A percentile compares a stretch with the other conserved stretches of the same genome.
These are phyloP conservation scores for Geotrichum armillariae DNA, from an alignment of 1,139 yeast species.

Conservation along the genomic window DNA sequence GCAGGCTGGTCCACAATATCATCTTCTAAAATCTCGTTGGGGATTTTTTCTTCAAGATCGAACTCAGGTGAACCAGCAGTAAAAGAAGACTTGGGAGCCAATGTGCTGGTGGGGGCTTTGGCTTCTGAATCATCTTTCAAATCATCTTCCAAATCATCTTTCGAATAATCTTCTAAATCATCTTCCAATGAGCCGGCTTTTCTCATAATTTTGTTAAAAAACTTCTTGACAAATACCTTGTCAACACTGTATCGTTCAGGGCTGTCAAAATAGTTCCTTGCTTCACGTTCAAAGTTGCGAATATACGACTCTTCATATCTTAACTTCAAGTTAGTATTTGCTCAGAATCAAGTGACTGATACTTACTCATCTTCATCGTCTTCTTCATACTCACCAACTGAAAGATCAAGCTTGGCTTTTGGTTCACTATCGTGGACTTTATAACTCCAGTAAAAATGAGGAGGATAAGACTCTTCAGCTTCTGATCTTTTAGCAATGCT, in stretches of 20 bases:
- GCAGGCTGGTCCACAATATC: not conserved
- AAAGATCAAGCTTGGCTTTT: not conserved
- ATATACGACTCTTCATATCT: conserved; percentile 6
- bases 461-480: not conserved
- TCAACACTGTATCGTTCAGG: conserved; percentile 9
- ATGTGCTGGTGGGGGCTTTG: not conserved
- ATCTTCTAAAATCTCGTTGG: conserved; percentile 11
- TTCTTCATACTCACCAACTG: not conserved
- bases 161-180: too few relatives aligned
- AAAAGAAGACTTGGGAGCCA: not conserved
- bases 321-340: not conserved
- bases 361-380: not conserved
- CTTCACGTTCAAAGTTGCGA: conserved; percentile 9
- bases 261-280: conserved; percentile 14
- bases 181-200: too few relatives aligned
- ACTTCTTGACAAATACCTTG: not conserved
- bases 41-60: too few relatives aligned
- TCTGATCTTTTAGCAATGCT: not conserved
- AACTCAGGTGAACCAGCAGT: not conserved
- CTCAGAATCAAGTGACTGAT: not conserved
- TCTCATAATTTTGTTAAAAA: not conserved
- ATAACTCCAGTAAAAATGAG: conserved; percentile 11
- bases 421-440: not conserved
- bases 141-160: not conserved
- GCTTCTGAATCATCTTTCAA: not conserved